Conservation (phyloP, 768 basidiomycete species). For the Lyophyllum atratum region DNA sequence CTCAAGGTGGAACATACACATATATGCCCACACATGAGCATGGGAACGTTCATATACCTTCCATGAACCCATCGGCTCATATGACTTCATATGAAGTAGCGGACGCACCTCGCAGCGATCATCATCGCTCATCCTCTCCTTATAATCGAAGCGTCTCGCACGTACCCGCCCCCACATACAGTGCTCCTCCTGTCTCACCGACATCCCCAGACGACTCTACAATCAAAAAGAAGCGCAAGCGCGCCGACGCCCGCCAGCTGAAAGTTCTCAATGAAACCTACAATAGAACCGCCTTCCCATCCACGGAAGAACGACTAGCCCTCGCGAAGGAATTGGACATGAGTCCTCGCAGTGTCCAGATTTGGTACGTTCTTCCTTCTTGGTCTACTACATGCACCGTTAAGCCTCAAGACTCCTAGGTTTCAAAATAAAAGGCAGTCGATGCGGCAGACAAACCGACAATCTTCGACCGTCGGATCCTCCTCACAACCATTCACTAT, state of each 20-base stretch:
- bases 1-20: slow-evolving; percentile 38
- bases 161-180: slow-evolving; percentile 49
- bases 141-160: slow-evolving; percentile 43
- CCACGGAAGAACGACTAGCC: slow-evolving; percentile 81
- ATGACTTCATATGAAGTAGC: slow-evolving; percentile 31
- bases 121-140: slow-evolving; percentile 44
- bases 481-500: slow-evolving; percentile 53
- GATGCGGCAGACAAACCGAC: slow-evolving; percentile 76
- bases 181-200: slow-evolving; percentile 52
- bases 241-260: slow-evolving; percentile 78
- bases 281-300: slow-evolving; percentile 81
- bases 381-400: slow-evolving; percentile 16
- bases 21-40: slow-evolving; percentile 40
- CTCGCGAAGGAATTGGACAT: slow-evolving; percentile 79
- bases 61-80: slow-evolving; percentile 31
- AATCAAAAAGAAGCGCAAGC: slow-evolving; percentile 87
- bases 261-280: slow-evolving; percentile 83
- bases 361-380: slow-evolving; percentile 55
- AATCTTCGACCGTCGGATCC: slow-evolving; percentile 49
- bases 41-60: slow-evolving; percentile 24
- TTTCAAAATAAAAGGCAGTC: slow-evolving; percentile 88
- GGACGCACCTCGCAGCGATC: slow-evolving; percentile 33
- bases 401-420: slow-evolving; percentile 48
- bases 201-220: slow-evolving; percentile 60
- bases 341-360: slow-evolving; percentile 84